These are phyloP conservation scores for Gremmenia infestans DNA, from an alignment of 2,329 filamentous ascomycete genomes.

Conservation along the genomic window DNA sequence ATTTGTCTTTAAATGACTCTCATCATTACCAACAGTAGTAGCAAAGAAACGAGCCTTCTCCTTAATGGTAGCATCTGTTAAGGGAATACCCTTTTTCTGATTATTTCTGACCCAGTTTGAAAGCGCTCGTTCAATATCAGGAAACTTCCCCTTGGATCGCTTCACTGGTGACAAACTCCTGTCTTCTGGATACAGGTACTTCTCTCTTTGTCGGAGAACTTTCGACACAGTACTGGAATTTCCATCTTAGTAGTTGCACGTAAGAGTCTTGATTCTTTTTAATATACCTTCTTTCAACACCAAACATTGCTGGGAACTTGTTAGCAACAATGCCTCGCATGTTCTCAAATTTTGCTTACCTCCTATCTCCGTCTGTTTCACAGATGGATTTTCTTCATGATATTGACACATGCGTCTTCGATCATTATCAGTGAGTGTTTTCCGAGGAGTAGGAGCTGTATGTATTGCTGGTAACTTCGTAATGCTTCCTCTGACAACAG, in stretches of 20 bases:
- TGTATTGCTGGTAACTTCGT: slow-evolving; percentile 45
- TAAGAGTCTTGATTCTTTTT: neutral
- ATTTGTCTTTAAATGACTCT: slow-evolving; percentile 65
- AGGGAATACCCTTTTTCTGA: slow-evolving; percentile 65
- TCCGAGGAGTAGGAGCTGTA: slow-evolving; percentile 62
- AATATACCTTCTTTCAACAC: slow-evolving; percentile 88
- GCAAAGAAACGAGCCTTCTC: slow-evolving; percentile 82
- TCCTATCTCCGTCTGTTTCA: slow-evolving; percentile 96
- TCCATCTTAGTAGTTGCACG: slow-evolving; percentile 17
- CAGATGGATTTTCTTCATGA: slow-evolving; percentile 80
- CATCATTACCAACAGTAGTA: slow-evolving; percentile 63
- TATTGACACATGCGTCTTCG: slow-evolving; percentile 91
- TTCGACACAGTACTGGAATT: slow-evolving; percentile 89
- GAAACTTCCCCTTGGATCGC: slow-evolving; percentile 76
- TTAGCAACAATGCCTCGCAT: slow-evolving; percentile 19
- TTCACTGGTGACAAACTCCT: slow-evolving; percentile 76
- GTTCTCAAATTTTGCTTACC: slow-evolving; percentile 43
- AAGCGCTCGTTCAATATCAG: slow-evolving; percentile 87
- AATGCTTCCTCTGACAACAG: slow-evolving; percentile 38
- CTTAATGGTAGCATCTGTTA: slow-evolving; percentile 77
- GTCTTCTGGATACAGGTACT: slow-evolving; percentile 80
- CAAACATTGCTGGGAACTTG: slow-evolving; percentile 67
- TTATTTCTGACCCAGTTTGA: slow-evolving; percentile 82
- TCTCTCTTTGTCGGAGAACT: slow-evolving; percentile 88
- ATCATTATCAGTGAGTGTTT: slow-evolving; percentile 87